Base-by-base conservation (phyloP, 139 green algal species). In the Parachlorella kessleri region DNA sequence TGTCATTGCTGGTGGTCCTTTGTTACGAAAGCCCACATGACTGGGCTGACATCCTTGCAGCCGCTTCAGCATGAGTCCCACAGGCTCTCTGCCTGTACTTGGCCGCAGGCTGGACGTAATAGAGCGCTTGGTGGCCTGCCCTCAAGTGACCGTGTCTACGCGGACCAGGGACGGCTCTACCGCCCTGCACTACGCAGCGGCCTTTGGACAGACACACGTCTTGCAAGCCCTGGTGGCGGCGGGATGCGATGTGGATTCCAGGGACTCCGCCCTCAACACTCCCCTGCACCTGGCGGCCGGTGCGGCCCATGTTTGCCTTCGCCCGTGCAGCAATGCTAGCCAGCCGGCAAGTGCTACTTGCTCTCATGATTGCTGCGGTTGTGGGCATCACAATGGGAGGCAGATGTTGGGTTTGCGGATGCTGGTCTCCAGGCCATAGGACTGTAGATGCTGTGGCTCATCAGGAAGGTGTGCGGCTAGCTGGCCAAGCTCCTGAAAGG, bases 281-380 rank as follows among this genome's bases (percentile, higher is more conserved):
- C 85, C 88, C 14, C 75, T 93, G 35, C 88, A 93, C 73, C 81
- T 93, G n/a, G 88, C 88, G 5, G 82, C 87, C 23, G 83, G 83
- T 88, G 30, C 7, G 48, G n/a, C n/a, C n/a, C n/a, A n/a, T n/a
- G n/a, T n/a, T n/a, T n/a, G n/a, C n/a, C n/a, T n/a, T n/a, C n/a
- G n/a, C n/a, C n/a, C n/a, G n/a, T n/a, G n/a, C n/a, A n/a, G n/a
- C n/a, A n/a, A n/a, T n/a, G n/a, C n/a, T n/a, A n/a, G n/a, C n/a
- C n/a, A n/a, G n/a, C n/a, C n/a, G n/a, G n/a, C n/a, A n/a, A n/a
- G n/a, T n/a, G n/a, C n/a, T n/a, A n/a, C n/a, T n/a, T n/a, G n/a
- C n/a, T n/a, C n/a, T n/a, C n/a, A n/a, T n/a, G n/a, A n/a, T n/a
- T n/a, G n/a, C n/a, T n/a, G n/a, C n/a, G n/a, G n/a, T n/a, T n/a